Conservation (phyloP, 345 rosid genomes). For the Psidium guajava region DNA sequence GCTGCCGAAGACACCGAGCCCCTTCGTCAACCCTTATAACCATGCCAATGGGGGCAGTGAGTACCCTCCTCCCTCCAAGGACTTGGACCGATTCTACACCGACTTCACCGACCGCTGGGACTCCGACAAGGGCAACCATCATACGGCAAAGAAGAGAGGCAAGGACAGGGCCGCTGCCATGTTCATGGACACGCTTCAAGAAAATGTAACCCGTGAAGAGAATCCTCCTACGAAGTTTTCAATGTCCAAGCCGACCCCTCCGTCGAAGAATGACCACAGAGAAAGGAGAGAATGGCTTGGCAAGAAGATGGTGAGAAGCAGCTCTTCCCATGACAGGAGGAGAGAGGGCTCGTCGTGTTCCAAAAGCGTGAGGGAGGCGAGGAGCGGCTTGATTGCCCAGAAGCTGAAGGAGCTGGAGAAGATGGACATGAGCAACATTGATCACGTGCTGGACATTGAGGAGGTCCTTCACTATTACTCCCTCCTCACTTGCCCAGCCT, state of each 20-base stretch:
- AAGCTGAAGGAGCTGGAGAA: conserved; percentile 64
- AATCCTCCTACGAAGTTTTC: not conserved
- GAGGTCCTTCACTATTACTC: conserved; percentile 76
- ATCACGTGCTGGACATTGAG: conserved; percentile 55
- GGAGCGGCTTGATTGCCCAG: conserved; percentile 23
- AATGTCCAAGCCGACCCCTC: not conserved
- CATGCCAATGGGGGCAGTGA: not conserved
- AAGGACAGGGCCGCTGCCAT: conserved; percentile 1
- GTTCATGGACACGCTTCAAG: not conserved
- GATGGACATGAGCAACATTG: conserved; percentile 46
- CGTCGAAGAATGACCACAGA: not conserved
- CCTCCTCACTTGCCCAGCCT: conserved; percentile 58
- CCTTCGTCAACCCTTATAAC: not conserved
- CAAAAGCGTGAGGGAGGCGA: conserved; percentile 9
- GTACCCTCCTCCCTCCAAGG: conserved; percentile 4
- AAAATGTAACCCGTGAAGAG: not conserved
- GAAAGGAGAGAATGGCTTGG: not conserved
- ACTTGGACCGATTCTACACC: conserved; percentile 17
- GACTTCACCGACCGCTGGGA: conserved; percentile 30
- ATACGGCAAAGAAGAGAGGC: conserved; percentile 4
- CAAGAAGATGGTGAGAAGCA: not conserved
- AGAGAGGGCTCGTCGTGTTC: conserved; percentile 14
- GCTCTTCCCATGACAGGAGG: not conserved
- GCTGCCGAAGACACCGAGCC: conserved; percentile 39
- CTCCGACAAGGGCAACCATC: not conserved